Percentiles rank a stretch among this genome's conserved stretches.
These are phyloP conservation scores for Mesotaenium endlicherianum DNA, from an alignment of 139 green algal genomes.

Conservation along the genomic window DNA sequence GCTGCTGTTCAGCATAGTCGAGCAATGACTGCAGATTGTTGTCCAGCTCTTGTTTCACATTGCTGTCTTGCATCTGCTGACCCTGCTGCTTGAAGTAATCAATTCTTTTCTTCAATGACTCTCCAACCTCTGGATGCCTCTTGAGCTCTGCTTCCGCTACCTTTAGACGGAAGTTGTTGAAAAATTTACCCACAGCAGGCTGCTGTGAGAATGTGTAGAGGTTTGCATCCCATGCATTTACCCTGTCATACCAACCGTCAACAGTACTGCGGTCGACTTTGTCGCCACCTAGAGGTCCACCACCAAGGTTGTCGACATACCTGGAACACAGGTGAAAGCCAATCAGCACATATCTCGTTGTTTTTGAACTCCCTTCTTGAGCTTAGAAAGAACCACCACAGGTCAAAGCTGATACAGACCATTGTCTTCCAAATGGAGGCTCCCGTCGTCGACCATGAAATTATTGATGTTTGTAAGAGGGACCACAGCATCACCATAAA, in stretches of 20 bases:
- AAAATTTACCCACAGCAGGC: too few species aligned
- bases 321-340: too few species aligned
- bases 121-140: background rate
- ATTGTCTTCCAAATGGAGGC: too few species aligned
- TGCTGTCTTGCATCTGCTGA: too few species aligned
- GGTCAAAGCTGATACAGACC: too few species aligned
- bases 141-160: background rate
- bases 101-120: background rate
- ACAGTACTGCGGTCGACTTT: background rate
- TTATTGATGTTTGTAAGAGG: too few species aligned
- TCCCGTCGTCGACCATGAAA: too few species aligned
- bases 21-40: background rate
- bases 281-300: background rate
- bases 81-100: too few species aligned
- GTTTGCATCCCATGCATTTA: conserved; percentile 1
- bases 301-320: conserved; percentile 7
- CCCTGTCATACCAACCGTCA: background rate
- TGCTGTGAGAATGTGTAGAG: conserved; percentile 2
- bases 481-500: too few species aligned
- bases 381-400: too few species aligned
- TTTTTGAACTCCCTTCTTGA: too few species aligned
- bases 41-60: background rate
- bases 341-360: too few species aligned
- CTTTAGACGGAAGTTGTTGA: background rate
- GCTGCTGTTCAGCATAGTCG: background rate